These are phyloP conservation scores for Neospermospora avenae DNA, from an alignment of 2,329 filamentous ascomycete species.

Conservation along the genomic window DNA sequence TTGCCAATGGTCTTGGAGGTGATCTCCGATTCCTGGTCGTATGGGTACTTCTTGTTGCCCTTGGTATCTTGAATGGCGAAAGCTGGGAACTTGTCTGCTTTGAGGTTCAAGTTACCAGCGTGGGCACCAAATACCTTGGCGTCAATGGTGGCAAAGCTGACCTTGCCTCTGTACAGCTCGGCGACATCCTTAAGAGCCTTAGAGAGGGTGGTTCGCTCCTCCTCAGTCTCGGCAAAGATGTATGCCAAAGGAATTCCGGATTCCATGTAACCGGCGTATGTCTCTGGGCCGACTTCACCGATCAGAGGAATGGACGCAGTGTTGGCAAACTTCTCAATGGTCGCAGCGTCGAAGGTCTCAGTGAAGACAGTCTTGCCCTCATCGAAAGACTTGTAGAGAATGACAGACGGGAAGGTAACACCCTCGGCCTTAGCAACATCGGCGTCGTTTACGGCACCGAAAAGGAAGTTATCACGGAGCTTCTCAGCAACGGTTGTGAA, in stretches of 20 bases:
- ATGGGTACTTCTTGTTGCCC: constrained; percentile 98
- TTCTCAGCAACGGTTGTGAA: constrained; percentile 68
- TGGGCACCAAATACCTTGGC: constrained; percentile 92
- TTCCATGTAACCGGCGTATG: constrained; percentile 92
- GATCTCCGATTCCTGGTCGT: constrained; percentile 78
- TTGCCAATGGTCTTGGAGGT: constrained; percentile 63
- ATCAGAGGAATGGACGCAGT: constrained; percentile 83
- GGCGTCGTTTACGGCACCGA: constrained; percentile 82
- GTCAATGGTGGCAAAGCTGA: constrained; percentile 98
- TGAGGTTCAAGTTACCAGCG: constrained; percentile 94
- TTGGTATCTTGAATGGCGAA: constrained; percentile 95
- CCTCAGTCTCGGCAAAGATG: constrained; percentile 89
- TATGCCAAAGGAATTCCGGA: constrained; percentile 91
- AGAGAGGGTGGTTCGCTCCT: constrained; percentile 80
- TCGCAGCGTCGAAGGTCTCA: constrained; percentile 76
- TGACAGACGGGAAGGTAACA: constrained; percentile 79
- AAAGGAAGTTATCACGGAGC: constrained; percentile 87
- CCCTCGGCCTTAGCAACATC: constrained; percentile 85
- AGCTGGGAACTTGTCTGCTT: constrained; percentile 89
- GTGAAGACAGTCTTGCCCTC: constrained; percentile 87
- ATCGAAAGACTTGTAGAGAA: constrained; percentile 97
- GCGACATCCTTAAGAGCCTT: constrained; percentile 80
- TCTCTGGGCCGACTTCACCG: constrained; percentile 95
- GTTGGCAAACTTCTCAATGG: constrained; percentile 81
- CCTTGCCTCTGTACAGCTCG: constrained; percentile 84